Percentiles rank a stretch among this genome's conserved stretches.
Evolutionary conservation across 768 basidiomycete genomes (phyloP).

Genomic region (Boletus subparvulus): DNA sequence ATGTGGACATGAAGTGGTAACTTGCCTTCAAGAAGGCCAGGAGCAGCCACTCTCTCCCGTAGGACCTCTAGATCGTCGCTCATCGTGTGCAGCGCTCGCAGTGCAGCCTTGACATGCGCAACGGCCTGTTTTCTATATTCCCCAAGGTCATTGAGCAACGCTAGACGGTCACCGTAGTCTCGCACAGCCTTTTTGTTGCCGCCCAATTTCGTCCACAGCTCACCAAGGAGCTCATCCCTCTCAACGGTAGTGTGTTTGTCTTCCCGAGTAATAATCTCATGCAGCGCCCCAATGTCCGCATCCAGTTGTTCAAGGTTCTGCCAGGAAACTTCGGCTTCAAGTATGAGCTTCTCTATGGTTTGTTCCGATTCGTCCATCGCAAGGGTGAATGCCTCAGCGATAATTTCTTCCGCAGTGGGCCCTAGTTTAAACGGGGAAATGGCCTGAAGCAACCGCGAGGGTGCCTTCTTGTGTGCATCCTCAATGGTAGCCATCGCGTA

Average conservation of each 20-base stretch:
- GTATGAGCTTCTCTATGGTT: slow-evolving; percentile 53
- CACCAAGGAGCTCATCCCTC: slow-evolving; percentile 54
- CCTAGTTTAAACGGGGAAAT: slow-evolving; percentile 41
- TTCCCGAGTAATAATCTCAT: slow-evolving; percentile 63
- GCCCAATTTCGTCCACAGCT: slow-evolving; percentile 70
- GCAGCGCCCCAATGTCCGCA: slow-evolving; percentile 52
- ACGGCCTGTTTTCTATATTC: slow-evolving; percentile 60
- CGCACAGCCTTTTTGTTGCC: slow-evolving; percentile 52
- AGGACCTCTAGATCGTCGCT: slow-evolving; percentile 76
- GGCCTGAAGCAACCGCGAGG: slow-evolving; percentile 32
- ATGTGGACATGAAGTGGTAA: slow-evolving; percentile 76
- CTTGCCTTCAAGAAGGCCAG: slow-evolving; percentile 56
- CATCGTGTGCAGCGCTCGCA: slow-evolving; percentile 62
- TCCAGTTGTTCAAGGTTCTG: slow-evolving; percentile 62
- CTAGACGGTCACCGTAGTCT: slow-evolving; percentile 51
- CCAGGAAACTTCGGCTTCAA: slow-evolving; percentile 65
- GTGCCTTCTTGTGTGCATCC: slow-evolving; percentile 28
- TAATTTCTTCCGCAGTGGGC: slow-evolving; percentile 42
- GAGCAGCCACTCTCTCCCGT: slow-evolving; percentile 67
- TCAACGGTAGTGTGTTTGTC: slow-evolving; percentile 44
- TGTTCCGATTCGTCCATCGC: slow-evolving; percentile 60
- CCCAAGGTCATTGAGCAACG: slow-evolving; percentile 53
- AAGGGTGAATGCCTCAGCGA: slow-evolving; percentile 54
- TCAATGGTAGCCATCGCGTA: slow-evolving; percentile 63
- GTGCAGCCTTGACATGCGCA: slow-evolving; percentile 62